Evolutionary conservation across 1,284 basidiomycete species (phyloP).

Genomic region (Cutaneotrichosporon dermatis): DNA sequence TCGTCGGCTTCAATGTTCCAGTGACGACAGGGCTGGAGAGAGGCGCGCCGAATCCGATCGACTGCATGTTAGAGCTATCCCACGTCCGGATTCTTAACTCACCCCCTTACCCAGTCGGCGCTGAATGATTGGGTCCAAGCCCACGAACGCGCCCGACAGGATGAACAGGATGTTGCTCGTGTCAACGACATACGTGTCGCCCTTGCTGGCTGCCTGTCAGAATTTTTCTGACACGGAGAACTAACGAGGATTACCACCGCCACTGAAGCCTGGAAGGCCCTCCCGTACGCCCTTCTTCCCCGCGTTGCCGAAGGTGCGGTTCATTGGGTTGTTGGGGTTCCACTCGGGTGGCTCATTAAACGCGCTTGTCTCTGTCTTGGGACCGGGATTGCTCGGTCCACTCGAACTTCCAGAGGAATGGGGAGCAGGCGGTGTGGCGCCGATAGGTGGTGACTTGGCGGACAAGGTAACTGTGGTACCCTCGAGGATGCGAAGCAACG

Average conservation of each 20-base stretch:
- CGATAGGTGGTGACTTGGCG: slow-evolving; percentile 55
- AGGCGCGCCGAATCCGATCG: slow-evolving; percentile 79
- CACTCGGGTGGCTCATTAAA: slow-evolving; percentile 32
- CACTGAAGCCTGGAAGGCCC: slow-evolving; percentile 40
- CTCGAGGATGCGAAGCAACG: slow-evolving; percentile 87
- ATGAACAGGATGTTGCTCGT: slow-evolving; percentile 83
- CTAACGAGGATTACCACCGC: slow-evolving; percentile 30
- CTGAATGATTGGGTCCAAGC: slow-evolving; percentile 75
- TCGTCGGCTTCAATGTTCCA: slow-evolving; percentile 33
- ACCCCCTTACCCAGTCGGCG: slow-evolving; percentile 77
- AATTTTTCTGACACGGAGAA: neutral
- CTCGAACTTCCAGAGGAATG: slow-evolving; percentile 7
- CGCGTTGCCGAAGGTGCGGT: slow-evolving; percentile 29
- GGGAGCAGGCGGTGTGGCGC: slow-evolving; percentile 48
- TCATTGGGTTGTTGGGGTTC: slow-evolving; percentile 43
- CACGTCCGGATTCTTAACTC: slow-evolving; percentile 6
- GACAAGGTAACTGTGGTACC: slow-evolving; percentile 73
- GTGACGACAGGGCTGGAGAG: slow-evolving; percentile 47
- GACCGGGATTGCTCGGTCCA: slow-evolving; percentile 5
- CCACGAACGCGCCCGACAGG: slow-evolving; percentile 88
- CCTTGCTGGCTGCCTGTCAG: slow-evolving; percentile 25
- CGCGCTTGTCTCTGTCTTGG: slow-evolving; percentile 23
- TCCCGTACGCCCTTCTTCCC: slow-evolving; percentile 44
- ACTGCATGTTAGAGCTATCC: slow-evolving; percentile 51
- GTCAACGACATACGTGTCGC: slow-evolving; percentile 46